Percentiles rank a stretch among this genome's conserved stretches.
phyloP scores from a whole-genome alignment of 352 stramenopile genomes.

The Pythium folliculosum region DNA sequence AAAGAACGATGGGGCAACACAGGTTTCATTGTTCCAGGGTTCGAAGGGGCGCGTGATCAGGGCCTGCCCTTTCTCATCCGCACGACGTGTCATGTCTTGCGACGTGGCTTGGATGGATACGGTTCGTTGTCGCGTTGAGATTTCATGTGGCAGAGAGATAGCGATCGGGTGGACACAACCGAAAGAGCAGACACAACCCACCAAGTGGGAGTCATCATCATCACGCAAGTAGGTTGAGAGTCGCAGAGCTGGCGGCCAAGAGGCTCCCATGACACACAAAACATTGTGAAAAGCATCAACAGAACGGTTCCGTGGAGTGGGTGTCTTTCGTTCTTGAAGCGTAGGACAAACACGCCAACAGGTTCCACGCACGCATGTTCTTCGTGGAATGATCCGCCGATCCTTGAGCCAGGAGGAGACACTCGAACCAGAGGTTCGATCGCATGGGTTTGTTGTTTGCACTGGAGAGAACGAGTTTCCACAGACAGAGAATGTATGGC shows the following conservation, averaged over 20 bases:
- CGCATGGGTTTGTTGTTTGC: neutral
- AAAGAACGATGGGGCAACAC: neutral
- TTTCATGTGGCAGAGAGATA: slow-evolving; percentile 4
- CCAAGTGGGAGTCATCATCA: neutral
- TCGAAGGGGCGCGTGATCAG: neutral
- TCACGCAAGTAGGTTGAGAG: too few species aligned
- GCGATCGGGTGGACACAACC: neutral
- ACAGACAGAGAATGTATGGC: neutral
- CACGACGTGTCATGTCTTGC: neutral
- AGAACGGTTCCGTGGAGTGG: neutral
- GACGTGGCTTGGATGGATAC: slow-evolving; percentile 19
- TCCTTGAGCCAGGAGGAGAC: slow-evolving; percentile 6
- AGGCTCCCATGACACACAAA: too few species aligned
- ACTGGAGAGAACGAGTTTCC: slow-evolving; percentile 3
- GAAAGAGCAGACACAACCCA: neutral
- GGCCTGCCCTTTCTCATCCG: neutral
- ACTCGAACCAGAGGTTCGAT: neutral
- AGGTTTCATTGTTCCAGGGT: neutral
- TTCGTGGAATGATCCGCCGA: slow-evolving; percentile 4
- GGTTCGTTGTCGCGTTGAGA: slow-evolving; percentile 12
- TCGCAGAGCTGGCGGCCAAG: too few species aligned
- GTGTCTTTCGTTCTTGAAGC: slow-evolving; percentile 7
- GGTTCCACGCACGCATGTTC: slow-evolving; percentile 1
- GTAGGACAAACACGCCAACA: slow-evolving; percentile 6
- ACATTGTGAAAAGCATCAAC: neutral